These are phyloP conservation scores for Botrytis squamosa DNA, from an alignment of 2,329 filamentous ascomycete genomes.

Conservation along the genomic window DNA sequence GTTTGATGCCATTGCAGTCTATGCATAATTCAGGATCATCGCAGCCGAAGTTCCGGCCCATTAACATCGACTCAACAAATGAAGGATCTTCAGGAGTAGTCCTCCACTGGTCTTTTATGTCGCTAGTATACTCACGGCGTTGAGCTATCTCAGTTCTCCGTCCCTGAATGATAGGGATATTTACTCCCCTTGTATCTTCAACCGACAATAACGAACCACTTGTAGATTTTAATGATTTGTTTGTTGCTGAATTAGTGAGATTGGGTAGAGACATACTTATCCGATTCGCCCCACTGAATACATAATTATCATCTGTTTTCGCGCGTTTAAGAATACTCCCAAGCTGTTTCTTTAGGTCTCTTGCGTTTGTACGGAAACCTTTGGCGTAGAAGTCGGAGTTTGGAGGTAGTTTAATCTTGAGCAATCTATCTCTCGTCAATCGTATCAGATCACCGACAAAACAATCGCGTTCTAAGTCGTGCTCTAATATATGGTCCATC, in stretches of 20 bases:
- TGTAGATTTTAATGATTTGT: not conserved
- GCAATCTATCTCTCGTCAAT: not conserved
- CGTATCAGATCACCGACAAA: not conserved
- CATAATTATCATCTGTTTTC: too few species aligned
- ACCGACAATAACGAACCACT: not conserved
- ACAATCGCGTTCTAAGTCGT: not conserved
- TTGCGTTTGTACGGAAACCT: not conserved
- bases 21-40: not conserved
- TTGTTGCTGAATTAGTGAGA: not conserved
- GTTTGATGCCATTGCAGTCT: not conserved
- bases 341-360: not conserved
- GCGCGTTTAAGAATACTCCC: not conserved
- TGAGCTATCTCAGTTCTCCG: not conserved
- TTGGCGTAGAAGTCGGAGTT: not conserved
- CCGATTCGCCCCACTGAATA: not conserved
- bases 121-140: not conserved
- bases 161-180: not conserved
- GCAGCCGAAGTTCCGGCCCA: not conserved
- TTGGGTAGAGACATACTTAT: not conserved
- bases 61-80: not conserved
- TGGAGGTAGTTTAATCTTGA: not conserved
- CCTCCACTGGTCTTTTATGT: not conserved
- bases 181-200: not conserved
- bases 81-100: not conserved
- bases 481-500: not conserved